phyloP scores from a whole-genome alignment of 2,329 filamentous ascomycete genomes.

The Chrysoporthe austroafricana region DNA sequence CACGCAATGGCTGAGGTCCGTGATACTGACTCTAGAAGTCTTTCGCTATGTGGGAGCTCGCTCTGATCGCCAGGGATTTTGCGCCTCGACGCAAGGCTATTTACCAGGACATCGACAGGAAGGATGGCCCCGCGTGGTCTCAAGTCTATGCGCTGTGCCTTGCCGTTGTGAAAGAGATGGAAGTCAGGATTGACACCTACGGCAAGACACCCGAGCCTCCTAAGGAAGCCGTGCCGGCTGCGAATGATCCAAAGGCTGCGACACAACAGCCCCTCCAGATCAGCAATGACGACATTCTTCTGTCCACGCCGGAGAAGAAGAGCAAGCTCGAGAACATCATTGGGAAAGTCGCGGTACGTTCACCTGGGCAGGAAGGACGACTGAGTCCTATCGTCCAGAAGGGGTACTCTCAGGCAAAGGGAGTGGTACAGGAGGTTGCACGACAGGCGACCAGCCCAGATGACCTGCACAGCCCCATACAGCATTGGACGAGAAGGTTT shows the following conservation, averaged over 20 bases:
- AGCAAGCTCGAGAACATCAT: slow-evolving; percentile 52
- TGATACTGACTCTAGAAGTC: slow-evolving; percentile 49
- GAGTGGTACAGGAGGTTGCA: slow-evolving; percentile 57
- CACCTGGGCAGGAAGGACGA: slow-evolving; percentile 54
- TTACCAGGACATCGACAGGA: slow-evolving; percentile 84
- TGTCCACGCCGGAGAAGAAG: slow-evolving; percentile 41
- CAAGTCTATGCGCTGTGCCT: slow-evolving; percentile 75
- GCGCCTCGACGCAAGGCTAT: slow-evolving; percentile 78
- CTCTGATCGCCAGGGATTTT: slow-evolving; percentile 76
- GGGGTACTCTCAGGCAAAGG: slow-evolving; percentile 51
- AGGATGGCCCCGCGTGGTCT: slow-evolving; percentile 78
- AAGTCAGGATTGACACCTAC: slow-evolving; percentile 66
- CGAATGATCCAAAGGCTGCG: slow-evolving; percentile 38
- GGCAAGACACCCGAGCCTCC: slow-evolving; percentile 48
- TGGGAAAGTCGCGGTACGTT: slow-evolving; percentile 44
- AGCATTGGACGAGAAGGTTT: slow-evolving; percentile 50
- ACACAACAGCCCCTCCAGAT: not conserved
- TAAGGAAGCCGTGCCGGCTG: slow-evolving; percentile 44
- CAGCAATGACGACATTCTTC: slow-evolving; percentile 47
- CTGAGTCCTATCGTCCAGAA: slow-evolving; percentile 57
- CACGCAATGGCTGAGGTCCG: not conserved
- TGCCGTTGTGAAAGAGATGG: slow-evolving; percentile 68
- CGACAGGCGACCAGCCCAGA: slow-evolving; percentile 55
- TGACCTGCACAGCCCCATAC: slow-evolving; percentile 53
- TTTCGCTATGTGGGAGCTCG: slow-evolving; percentile 91